Conservation (phyloP, 495 filamentous ascomycete species). For the Aspergillus funiculosus region DNA sequence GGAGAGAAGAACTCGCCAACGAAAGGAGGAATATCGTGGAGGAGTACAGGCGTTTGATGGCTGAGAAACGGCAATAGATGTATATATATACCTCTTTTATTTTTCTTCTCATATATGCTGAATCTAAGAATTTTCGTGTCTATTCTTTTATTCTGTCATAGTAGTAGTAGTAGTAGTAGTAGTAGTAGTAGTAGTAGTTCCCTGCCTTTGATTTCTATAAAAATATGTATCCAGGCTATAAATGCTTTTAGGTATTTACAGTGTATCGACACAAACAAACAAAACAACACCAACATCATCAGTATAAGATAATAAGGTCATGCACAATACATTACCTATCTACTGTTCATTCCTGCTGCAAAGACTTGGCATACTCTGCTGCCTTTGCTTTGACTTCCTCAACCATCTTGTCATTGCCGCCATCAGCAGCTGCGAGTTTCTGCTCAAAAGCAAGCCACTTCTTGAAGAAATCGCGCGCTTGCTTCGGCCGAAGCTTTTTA, state of each 20-base stretch:
- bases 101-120: conserved; percentile 6
- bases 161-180: too few species aligned
- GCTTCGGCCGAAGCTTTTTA: conserved; percentile 58
- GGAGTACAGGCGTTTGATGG: conserved; percentile 76
- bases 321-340: too few species aligned
- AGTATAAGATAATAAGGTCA: not conserved
- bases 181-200: too few species aligned
- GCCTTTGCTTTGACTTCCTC: conserved; percentile 70
- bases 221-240: conserved; percentile 6
- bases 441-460: conserved; percentile 79
- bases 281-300: conserved; percentile 10
- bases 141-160: not conserved
- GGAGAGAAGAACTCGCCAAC: conserved; percentile 73
- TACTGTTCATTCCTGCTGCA: conserved; percentile 44
- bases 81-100: conserved; percentile 2
- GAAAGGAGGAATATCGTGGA: conserved; percentile 74
- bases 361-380: conserved; percentile 57
- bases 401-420: conserved; percentile 62
- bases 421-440: conserved; percentile 40
- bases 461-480: conserved; percentile 76
- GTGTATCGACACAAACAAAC: conserved; percentile 1
- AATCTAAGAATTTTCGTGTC: too few species aligned
- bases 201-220: conserved; percentile 9
- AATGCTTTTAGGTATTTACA: conserved; percentile 13
- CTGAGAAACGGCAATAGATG: conserved; percentile 52